Evolutionary conservation across 164 flowering plant species (phyloP).

Genomic region (Piper betle): DNA sequence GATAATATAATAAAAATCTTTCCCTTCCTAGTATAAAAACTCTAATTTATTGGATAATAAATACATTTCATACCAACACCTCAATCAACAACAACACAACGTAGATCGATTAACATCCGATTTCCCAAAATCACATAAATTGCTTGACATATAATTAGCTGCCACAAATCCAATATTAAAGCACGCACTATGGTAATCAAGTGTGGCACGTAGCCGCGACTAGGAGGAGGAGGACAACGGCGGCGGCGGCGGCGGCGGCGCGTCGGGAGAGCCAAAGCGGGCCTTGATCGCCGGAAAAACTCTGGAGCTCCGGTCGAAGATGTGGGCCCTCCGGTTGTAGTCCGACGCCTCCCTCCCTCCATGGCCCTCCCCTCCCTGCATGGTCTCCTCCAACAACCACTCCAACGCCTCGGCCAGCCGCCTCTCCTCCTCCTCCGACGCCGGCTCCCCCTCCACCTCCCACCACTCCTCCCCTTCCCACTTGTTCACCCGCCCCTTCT

Average conservation of each 20-base stretch:
- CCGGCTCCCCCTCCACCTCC: constrained; percentile 8
- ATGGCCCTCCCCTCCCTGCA: constrained; percentile 48
- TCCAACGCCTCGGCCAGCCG: constrained; percentile 27
- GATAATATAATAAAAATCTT: no score
- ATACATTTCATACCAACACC: no score
- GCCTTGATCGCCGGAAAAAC: constrained; percentile 51
- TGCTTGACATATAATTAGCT: no score
- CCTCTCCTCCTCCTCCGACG: neutral
- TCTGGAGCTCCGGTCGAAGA: constrained; percentile 48
- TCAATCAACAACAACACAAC: neutral
- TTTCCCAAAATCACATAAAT: neutral
- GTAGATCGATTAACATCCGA: neutral
- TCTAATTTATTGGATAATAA: no score
- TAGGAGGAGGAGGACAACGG: no score
- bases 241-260: neutral
- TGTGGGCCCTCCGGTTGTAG: constrained; percentile 52
- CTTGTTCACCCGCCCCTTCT: neutral
- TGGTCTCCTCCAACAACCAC: constrained; percentile 50
- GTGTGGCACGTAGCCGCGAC: no score
- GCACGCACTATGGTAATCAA: neutral
- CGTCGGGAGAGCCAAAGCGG: neutral
- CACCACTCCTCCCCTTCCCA: neutral
- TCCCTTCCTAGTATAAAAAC: no score
- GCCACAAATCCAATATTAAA: no score
- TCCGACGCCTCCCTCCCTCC: constrained; percentile 48